Evolutionary conservation across 2,329 filamentous ascomycete genomes (phyloP).

Genomic region (Metarhizium rileyi): DNA sequence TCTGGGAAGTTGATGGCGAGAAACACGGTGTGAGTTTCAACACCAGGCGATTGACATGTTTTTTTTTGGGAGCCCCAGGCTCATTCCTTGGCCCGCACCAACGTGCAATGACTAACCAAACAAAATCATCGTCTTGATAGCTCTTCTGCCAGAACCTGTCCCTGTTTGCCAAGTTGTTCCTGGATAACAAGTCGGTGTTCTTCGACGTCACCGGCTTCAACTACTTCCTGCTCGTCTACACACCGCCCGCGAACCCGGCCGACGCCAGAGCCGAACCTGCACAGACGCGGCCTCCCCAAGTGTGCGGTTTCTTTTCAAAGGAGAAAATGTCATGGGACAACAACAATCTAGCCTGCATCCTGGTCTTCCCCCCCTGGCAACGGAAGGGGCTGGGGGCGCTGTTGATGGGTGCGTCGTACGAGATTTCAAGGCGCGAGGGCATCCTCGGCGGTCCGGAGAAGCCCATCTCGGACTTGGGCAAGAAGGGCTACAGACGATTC

Average conservation of each 20-base stretch:
- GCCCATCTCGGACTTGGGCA: conserved; percentile 77
- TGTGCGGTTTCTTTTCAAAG: conserved; percentile 97
- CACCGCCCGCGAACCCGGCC: conserved; percentile 27
- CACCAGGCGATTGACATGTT: neutral
- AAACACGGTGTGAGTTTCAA: conserved; percentile 53
- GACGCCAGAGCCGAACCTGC: conserved; percentile 5
- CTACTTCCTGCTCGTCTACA: conserved; percentile 84
- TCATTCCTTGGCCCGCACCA: neutral
- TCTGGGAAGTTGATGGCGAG: conserved; percentile 91
- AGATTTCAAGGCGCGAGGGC: conserved; percentile 74
- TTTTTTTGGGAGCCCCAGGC: neutral
- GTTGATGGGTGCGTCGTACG: conserved; percentile 89
- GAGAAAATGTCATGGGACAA: conserved; percentile 99
- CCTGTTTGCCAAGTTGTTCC: conserved; percentile 92
- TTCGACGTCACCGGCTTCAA: conserved; percentile 93
- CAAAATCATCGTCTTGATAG: conserved; percentile 25
- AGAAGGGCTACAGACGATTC: conserved; percentile 72
- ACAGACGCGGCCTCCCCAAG: conserved; percentile 23
- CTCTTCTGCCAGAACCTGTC: conserved; percentile 93
- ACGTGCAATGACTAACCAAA: neutral
- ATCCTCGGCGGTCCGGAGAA: conserved; percentile 88
- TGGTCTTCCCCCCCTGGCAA: conserved; percentile 94
- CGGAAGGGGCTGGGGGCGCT: conserved; percentile 78
- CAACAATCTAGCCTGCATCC: conserved; percentile 93
- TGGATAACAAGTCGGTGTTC: conserved; percentile 97